Evolutionary conservation across 495 filamentous ascomycete genomes (phyloP).

Genomic region (Aspergillus diversus): DNA sequence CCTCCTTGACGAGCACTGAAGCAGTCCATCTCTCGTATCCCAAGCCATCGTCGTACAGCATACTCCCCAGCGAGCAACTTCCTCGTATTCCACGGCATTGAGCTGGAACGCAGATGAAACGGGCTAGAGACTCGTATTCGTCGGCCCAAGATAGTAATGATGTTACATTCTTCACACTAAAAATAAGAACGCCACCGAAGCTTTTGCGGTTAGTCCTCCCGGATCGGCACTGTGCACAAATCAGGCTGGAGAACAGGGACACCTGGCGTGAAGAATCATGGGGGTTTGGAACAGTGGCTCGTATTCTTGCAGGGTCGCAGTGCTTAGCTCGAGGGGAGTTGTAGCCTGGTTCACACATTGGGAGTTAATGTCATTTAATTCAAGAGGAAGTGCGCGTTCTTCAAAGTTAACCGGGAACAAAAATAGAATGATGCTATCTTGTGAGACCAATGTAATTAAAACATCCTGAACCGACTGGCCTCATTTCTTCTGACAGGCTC

Average conservation of each 20-base stretch:
- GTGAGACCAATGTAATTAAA: no score
- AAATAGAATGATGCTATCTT: no score
- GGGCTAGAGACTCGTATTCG: background rate
- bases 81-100: background rate
- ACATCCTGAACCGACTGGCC: no score
- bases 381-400: no score
- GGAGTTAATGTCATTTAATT: no score
- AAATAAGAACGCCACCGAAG: background rate
- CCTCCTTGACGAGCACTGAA: background rate
- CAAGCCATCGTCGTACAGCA: background rate
- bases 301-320: no score
- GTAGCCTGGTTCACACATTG: no score
- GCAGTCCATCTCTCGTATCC: background rate
- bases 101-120: background rate
- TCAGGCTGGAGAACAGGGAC: background rate
- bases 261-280: background rate
- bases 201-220: background rate
- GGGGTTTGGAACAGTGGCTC: no score
- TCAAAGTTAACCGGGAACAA: no score
- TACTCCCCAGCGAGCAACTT: background rate
- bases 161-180: background rate
- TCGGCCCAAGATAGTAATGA: background rate
- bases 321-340: no score
- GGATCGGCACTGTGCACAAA: background rate
- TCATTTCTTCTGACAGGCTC: no score